Conservation (phyloP, 1,139 yeast species). For the Candida sanyaensis region DNA sequence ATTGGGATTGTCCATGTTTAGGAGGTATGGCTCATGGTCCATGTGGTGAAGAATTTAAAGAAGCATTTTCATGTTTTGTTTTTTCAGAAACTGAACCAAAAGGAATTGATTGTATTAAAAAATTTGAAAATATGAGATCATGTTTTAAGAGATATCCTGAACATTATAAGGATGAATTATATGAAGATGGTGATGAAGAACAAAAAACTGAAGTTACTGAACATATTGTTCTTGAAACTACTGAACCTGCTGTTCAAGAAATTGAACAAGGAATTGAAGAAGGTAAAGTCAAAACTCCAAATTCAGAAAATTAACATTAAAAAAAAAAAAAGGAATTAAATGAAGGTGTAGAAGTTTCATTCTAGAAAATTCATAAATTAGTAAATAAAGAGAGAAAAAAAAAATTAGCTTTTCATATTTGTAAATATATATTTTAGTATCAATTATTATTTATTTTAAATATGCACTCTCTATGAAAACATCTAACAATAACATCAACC, state of each 20-base stretch:
- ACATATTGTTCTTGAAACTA: conserved; percentile 13
- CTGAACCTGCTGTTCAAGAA: conserved; percentile 16
- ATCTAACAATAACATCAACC: too few relatives aligned
- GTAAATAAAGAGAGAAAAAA: too few relatives aligned
- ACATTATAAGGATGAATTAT: conserved; percentile 87
- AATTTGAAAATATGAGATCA: conserved; percentile 88
- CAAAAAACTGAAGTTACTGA: conserved; percentile 14
- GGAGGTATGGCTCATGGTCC: conserved; percentile 99
- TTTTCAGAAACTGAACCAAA: conserved; percentile 95
- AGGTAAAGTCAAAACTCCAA: conserved; percentile 8
- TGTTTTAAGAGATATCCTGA: conserved; percentile 96
- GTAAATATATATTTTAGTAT: too few relatives aligned
- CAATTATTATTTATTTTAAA: too few relatives aligned
- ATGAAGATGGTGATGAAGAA: conserved; percentile 61
- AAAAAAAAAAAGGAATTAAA: neutral
- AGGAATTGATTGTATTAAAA: conserved; percentile 96
- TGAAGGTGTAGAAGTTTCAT: too few relatives aligned
- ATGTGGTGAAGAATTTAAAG: conserved; percentile 97
- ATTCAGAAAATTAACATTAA: neutral
- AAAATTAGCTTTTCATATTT: too few relatives aligned
- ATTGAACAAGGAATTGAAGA: conserved; percentile 9
- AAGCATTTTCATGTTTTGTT: conserved; percentile 93
- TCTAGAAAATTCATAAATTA: too few relatives aligned
- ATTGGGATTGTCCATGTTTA: conserved; percentile 99
- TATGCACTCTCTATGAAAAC: too few relatives aligned